These are phyloP conservation scores for Fusarium fujikuroi DNA, from an alignment of 2,329 filamentous ascomycete genomes.

Conservation along the genomic window DNA sequence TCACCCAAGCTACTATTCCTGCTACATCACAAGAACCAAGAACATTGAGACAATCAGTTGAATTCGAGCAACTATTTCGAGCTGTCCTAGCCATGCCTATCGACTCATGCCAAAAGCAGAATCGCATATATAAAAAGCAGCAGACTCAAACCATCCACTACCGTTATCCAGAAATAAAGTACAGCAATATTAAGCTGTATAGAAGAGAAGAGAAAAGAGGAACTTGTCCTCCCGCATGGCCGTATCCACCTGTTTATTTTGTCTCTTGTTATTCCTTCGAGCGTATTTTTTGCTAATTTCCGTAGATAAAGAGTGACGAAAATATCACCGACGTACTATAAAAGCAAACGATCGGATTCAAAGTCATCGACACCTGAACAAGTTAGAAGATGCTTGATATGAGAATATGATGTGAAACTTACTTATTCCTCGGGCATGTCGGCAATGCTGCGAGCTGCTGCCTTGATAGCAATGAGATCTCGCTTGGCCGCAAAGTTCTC, in stretches of 20 bases:
- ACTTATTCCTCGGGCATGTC: conserved; percentile 38
- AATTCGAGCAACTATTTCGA: conserved; percentile 33
- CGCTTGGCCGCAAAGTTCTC: conserved; percentile 53
- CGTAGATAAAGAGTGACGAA: conserved; percentile 12
- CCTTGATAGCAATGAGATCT: conserved; percentile 43
- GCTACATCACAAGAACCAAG: background rate
- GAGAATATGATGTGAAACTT: background rate
- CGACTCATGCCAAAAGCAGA: conserved; percentile 28
- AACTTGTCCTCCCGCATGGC: conserved; percentile 12
- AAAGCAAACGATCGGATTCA: conserved; percentile 19
- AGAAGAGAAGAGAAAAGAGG: conserved; percentile 32
- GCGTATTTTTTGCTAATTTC: conserved; percentile 19
- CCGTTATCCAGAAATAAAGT: conserved; percentile 38
- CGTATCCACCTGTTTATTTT: conserved; percentile 9
- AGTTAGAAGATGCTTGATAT: conserved; percentile 1
- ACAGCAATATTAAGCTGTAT: conserved; percentile 18
- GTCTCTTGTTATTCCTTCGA: conserved; percentile 17
- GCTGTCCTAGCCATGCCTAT: conserved; percentile 26
- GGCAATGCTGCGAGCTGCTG: conserved; percentile 44
- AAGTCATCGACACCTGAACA: conserved; percentile 2
- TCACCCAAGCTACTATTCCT: background rate
- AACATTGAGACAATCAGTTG: conserved; percentile 32
- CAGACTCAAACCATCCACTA: conserved; percentile 19
- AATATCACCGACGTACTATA: conserved; percentile 1
- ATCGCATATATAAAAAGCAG: conserved; percentile 35